Conservation (phyloP, 2,329 filamentous ascomycete genomes). For the Aspergillus persii region DNA sequence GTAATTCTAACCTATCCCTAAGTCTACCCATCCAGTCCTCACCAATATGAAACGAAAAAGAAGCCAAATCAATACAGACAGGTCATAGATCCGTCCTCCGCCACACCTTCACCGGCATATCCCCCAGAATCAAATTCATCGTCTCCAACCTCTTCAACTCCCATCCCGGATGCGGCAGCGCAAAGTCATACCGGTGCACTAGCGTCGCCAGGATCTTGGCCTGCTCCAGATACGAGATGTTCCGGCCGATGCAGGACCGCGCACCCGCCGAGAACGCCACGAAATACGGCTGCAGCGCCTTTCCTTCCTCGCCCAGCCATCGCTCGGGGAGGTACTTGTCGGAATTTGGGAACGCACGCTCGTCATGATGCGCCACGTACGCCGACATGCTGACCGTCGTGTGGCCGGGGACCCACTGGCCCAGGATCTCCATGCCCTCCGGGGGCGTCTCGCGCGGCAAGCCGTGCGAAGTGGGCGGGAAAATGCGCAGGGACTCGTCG, state of each 20-base stretch:
- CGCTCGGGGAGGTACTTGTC: constrained; percentile 42
- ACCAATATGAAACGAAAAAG: neutral
- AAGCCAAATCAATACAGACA: neutral
- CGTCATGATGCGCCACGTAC: constrained; percentile 37
- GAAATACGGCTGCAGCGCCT: constrained; percentile 39
- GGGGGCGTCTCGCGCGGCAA: constrained; percentile 47
- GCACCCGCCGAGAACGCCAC: constrained; percentile 43
- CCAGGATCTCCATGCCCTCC: constrained; percentile 45
- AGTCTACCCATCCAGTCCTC: neutral
- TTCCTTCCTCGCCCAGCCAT: constrained; percentile 43
- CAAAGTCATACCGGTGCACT: constrained; percentile 32
- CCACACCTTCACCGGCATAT: constrained; percentile 33
- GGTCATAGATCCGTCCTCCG: constrained; percentile 10
- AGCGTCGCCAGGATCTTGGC: constrained; percentile 48
- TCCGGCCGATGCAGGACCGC: constrained; percentile 42
- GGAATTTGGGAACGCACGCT: constrained; percentile 37
- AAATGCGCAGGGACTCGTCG: constrained; percentile 51
- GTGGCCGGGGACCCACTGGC: constrained; percentile 46
- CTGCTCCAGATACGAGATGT: constrained; percentile 49
- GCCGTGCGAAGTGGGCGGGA: constrained; percentile 44
- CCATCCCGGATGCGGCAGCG: constrained; percentile 24
- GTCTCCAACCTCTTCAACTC: constrained; percentile 28
- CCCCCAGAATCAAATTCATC: constrained; percentile 32
- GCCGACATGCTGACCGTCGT: constrained; percentile 47
- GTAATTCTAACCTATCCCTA: neutral